Base-by-base conservation (phyloP, 805 yeast genomes). In the Candida parachauliodes region DNA sequence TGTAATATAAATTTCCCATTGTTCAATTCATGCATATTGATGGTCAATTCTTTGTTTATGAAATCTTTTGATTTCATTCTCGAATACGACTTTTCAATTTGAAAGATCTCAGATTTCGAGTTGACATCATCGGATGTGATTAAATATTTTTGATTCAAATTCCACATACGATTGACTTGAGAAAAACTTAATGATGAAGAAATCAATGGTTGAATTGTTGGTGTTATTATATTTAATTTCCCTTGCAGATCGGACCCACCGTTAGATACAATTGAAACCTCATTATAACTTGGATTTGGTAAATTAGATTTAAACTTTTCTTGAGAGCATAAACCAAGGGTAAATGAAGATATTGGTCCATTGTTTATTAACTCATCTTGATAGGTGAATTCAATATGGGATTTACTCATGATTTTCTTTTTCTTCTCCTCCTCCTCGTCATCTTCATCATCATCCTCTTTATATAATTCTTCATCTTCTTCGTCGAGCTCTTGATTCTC, bases 131-230 rank as follows among this genome's bases (percentile, higher is more conserved):
- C 89, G 0, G 94, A 83, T 0, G 94, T 83, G 15, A 87, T 70
- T 33, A 87, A 62, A 51, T 74, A 85, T 43, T 71, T 72, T 50
- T 78, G 78, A 42, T 65, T 60, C 20, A 86, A 57, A 28, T 84
- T 83, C 95, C 95, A 88, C 50, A 85, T 71, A 48, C 81, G 77
- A 46, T 81, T 77, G 23, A 83, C 81, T 52, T 79, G 83, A 15
- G 82, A 81, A 50, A 84, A 84, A 43, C 77, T 79, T 37, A 86
- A 68, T 2, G 88, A 79, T 2, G 86, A 76, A 36, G 76, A 74
- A 7, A 88, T 74, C 0, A 54, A 56, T 1, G 95, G 95, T 41
- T 79, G 79, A 10, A 88, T 70, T 3, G 83, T 70, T 5, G 88
- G 86, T 18, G 79, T 73, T 41, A 86, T 70, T 3, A 82, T 69